phyloP scores from a whole-genome alignment of 1,284 basidiomycete genomes.

The Heimioporus retisporus region DNA sequence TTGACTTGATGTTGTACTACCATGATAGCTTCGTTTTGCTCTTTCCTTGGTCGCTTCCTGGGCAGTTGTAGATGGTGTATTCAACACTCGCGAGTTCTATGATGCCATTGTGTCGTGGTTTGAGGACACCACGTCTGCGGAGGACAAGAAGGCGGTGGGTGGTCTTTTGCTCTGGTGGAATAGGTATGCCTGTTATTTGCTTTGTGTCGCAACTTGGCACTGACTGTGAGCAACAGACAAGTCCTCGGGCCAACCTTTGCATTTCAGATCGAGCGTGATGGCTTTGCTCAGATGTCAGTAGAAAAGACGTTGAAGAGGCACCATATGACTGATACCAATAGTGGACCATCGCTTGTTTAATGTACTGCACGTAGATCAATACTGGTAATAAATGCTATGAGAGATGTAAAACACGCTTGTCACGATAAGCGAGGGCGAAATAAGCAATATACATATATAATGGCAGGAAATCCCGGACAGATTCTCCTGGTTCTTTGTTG shows the following conservation, averaged over 20 bases:
- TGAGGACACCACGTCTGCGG: not conserved
- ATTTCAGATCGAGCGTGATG: not conserved
- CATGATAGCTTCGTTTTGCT: constrained; percentile 9
- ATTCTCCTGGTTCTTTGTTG: too few relatives aligned
- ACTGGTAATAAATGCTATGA: too few relatives aligned
- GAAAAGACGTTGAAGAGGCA: too few relatives aligned
- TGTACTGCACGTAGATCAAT: too few relatives aligned
- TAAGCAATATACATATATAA: too few relatives aligned
- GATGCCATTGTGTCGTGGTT: constrained; percentile 4
- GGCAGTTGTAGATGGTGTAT: constrained; percentile 8
- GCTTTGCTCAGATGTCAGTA: not conserved
- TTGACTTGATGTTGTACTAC: not conserved
- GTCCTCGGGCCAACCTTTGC: not conserved
- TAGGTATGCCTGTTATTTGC: not conserved
- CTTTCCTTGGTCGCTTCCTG: constrained; percentile 9
- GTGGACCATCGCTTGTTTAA: too few relatives aligned
- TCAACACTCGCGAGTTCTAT: constrained; percentile 11
- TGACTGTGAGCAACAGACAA: not conserved
- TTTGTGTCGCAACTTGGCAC: not conserved
- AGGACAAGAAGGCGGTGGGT: not conserved
- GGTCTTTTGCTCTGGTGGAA: constrained; percentile 14
- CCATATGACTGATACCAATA: too few relatives aligned
- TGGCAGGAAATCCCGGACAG: too few relatives aligned
- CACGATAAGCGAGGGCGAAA: too few relatives aligned
- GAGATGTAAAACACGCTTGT: too few relatives aligned